Evolutionary conservation across 2,329 filamentous ascomycete genomes (phyloP), one percentile per base, ranked within the genome.

Genomic region (Colletotrichum sojae): DNA sequence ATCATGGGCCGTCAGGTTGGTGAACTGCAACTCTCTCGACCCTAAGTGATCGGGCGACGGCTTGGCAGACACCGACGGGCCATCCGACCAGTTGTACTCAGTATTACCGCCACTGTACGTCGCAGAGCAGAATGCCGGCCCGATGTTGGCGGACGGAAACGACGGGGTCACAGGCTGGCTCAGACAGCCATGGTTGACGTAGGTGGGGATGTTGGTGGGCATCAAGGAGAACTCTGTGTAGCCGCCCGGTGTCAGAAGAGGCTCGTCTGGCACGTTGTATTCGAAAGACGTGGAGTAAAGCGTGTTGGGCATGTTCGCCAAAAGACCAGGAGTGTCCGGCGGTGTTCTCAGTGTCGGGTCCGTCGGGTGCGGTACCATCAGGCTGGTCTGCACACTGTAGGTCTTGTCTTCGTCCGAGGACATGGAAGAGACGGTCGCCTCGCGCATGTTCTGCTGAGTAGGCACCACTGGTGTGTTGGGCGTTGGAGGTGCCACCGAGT

Each of bases 61-160:
- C 53, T 78, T 78, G 36, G 76, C 72, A 6, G 78, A 80, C 2
- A 65, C 48, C 40, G 56, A 63, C 1, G 83, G 80, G 43, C 83
- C 80, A 49, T 83, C 81, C 5, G 86, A 82, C 81, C 87, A 88
- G 72, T 84, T 83, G 73, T 85, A 88, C 70, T 88, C 85, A 16
- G 83, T 75, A 48, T 83, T 84, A 36, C 73, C 77, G 40, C 75
- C 78, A 36, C 64, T 70, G 67, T 53, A 75, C 63, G 78, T 77
- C 59, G 78, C 77, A 56, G 63, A 54, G 60, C 81, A 82, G 56
- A 84, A 86, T 10, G 78, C 74, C 10, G 82, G 78, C 1, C 81
- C 80, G 74, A 87, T 81, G 71, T 78, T 75, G 60, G 80, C 79
- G 54, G 80, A 77, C 4, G 80, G 76, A 58, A 83, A 85, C 2